Percentiles rank a stretch among this genome's conserved stretches.
Evolutionary conservation across 2,329 filamentous ascomycete genomes (phyloP).

Genomic region (Cordyceps tenuipes): DNA sequence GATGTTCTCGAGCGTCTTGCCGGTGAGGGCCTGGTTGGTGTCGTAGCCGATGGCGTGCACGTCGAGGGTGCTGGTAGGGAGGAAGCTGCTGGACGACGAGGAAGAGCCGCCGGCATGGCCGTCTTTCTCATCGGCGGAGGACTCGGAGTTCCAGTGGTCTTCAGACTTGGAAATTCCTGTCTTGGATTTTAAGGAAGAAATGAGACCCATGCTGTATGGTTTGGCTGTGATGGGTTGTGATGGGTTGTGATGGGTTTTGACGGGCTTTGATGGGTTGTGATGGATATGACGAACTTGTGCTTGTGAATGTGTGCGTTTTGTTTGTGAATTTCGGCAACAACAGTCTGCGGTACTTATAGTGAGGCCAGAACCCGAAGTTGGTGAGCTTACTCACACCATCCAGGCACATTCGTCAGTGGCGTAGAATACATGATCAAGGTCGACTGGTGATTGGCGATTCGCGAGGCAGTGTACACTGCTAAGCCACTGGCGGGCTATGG

Average conservation of each 20-base stretch:
- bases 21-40: conserved; percentile 8
- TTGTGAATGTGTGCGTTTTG: not conserved
- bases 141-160: not conserved
- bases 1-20: conserved; percentile 10
- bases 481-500: not conserved
- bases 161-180: not conserved
- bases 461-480: not conserved
- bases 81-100: not conserved
- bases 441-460: not conserved
- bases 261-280: not conserved
- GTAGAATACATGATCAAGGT: not conserved
- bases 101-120: not conserved
- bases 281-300: not conserved
- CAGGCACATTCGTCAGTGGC: not conserved
- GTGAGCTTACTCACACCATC: not conserved
- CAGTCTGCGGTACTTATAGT: not conserved
- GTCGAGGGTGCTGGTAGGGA: conserved; percentile 8
- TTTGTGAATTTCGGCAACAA: not conserved
- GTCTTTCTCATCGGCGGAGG: conserved; percentile 1
- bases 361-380: not conserved
- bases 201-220: not conserved
- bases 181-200: conserved; percentile 1
- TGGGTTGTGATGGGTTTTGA: not conserved
- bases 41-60: conserved; percentile 10
- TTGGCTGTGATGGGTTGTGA: not conserved